Evolutionary conservation across 306 rosid genomes (phyloP).

Genomic region (Cucumis hystrix): DNA sequence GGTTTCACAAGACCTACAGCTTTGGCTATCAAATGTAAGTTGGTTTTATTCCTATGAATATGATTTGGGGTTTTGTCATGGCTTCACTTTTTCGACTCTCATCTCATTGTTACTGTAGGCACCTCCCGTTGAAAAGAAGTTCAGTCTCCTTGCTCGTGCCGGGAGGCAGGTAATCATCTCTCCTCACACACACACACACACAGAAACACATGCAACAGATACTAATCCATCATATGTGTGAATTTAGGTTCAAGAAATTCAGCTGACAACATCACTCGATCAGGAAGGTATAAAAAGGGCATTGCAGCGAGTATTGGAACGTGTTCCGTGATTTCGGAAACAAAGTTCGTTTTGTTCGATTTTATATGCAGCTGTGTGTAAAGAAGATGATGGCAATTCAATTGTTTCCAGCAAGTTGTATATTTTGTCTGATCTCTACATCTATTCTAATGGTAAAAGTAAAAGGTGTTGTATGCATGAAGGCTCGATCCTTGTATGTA

Average conservation of each 20-base stretch:
- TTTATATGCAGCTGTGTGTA: conserved; percentile 2
- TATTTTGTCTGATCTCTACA: not conserved
- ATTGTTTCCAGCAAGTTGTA: not conserved
- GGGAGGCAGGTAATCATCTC: conserved; percentile 66
- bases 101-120: conserved; percentile 33
- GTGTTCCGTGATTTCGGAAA: conserved; percentile 40
- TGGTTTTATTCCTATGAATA: not conserved
- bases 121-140: conserved; percentile 52
- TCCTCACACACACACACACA: not conserved
- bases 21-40: conserved; percentile 90
- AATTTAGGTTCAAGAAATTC: conserved; percentile 77
- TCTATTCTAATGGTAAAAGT: not conserved
- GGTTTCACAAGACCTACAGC: conserved; percentile 82
- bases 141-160: conserved; percentile 88
- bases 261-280: conserved; percentile 69
- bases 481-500: not conserved
- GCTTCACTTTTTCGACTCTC: not conserved
- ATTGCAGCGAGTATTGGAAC: conserved; percentile 78
- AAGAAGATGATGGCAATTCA: conserved; percentile 3
- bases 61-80: not conserved
- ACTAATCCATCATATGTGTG: not conserved
- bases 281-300: conserved; percentile 88
- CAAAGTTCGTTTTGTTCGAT: not conserved
- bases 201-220: not conserved
- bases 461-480: not conserved